Percentiles rank a stretch among this genome's conserved stretches.
Conservation (phyloP, 2,329 filamentous ascomycete species). For the Aspergillus tanneri region DNA sequence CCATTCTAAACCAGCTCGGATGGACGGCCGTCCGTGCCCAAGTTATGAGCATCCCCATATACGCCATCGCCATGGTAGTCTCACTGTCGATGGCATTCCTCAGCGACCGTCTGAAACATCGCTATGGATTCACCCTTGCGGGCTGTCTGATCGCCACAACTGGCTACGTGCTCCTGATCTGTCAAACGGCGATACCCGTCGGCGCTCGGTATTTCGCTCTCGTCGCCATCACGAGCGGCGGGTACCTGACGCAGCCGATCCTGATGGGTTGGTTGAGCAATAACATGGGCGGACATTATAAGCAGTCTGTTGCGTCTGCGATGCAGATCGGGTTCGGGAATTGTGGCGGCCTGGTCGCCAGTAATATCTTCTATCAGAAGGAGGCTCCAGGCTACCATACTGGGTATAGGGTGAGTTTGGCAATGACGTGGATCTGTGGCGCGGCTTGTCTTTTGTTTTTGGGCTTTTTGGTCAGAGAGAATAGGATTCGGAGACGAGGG, state of each 20-base stretch:
- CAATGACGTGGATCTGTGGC: slow-evolving; percentile 37
- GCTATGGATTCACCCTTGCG: slow-evolving; percentile 55
- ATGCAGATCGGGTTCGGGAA: slow-evolving; percentile 48
- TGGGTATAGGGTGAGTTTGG: slow-evolving; percentile 30
- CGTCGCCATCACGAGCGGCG: slow-evolving; percentile 55
- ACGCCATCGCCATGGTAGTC: slow-evolving; percentile 63
- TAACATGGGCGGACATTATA: slow-evolving; percentile 59
- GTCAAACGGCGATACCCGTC: slow-evolving; percentile 48
- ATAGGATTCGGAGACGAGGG: slow-evolving; percentile 34
- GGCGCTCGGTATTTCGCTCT: slow-evolving; percentile 56
- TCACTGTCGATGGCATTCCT: slow-evolving; percentile 52
- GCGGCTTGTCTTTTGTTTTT: slow-evolving; percentile 32
- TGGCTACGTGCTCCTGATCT: slow-evolving; percentile 58
- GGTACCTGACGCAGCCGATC: slow-evolving; percentile 57
- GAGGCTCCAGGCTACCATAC: slow-evolving; percentile 31
- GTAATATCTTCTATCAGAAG: slow-evolving; percentile 32
- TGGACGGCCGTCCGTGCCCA: slow-evolving; percentile 54
- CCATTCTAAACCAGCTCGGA: slow-evolving; percentile 51
- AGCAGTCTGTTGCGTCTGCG: slow-evolving; percentile 54
- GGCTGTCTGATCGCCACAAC: slow-evolving; percentile 52
- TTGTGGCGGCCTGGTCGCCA: slow-evolving; percentile 36
- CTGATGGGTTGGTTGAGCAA: slow-evolving; percentile 58
- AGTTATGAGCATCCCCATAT: slow-evolving; percentile 55
- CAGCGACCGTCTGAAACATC: slow-evolving; percentile 53
- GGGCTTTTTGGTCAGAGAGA: slow-evolving; percentile 37